phyloP scores from a whole-genome alignment of 768 basidiomycete genomes.

The Boletus vinaceobasis region DNA sequence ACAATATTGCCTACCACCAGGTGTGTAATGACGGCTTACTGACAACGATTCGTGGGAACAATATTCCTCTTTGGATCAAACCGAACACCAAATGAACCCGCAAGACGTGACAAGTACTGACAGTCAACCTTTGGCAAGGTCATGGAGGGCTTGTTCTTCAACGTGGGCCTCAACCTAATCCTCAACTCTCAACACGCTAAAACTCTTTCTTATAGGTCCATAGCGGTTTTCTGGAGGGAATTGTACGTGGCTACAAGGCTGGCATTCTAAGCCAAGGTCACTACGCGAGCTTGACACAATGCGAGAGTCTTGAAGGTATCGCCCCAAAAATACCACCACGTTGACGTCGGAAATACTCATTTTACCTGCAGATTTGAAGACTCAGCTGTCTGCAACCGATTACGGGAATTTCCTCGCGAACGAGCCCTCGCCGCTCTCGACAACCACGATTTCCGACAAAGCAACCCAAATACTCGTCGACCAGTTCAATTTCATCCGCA shows the following conservation, averaged over 20 bases:
- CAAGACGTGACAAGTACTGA: neutral
- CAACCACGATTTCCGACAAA: conserved; percentile 93
- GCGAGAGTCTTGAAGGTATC: conserved; percentile 93
- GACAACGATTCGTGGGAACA: conserved; percentile 11
- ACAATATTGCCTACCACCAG: no score
- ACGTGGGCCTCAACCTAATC: conserved; percentile 46
- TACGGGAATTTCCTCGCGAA: conserved; percentile 98
- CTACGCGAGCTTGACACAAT: conserved; percentile 92
- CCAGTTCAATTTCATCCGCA: conserved; percentile 93
- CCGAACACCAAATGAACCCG: neutral
- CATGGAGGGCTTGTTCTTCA: conserved; percentile 91
- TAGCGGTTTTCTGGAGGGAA: conserved; percentile 74
- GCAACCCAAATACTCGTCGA: conserved; percentile 94
- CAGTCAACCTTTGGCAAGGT: conserved; percentile 7
- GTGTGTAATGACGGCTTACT: neutral
- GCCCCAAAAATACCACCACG: neutral
- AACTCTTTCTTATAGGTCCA: conserved; percentile 51
- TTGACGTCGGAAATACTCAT: conserved; percentile 1
- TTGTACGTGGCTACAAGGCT: conserved; percentile 89
- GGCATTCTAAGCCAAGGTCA: conserved; percentile 87
- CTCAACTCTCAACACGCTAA: neutral
- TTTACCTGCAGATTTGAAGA: conserved; percentile 74
- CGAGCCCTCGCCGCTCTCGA: conserved; percentile 89
- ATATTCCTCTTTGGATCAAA: conserved; percentile 10
- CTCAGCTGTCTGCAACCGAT: conserved; percentile 94